Conservation (phyloP, 768 basidiomycete genomes). For the Boletellus ananas region DNA sequence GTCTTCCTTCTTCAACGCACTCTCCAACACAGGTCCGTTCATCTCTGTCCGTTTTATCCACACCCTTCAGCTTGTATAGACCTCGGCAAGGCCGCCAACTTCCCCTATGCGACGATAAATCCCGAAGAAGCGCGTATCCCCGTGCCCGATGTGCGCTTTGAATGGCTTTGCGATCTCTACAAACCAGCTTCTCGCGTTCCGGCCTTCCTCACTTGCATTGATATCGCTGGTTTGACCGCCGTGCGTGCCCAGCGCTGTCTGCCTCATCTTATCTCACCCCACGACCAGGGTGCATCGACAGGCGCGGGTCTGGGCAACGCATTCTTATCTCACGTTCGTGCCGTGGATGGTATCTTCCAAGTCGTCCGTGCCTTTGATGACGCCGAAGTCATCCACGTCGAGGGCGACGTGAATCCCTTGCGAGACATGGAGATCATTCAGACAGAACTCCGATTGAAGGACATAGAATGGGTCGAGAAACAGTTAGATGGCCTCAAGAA, state of each 20-base stretch:
- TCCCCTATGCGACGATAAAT: slow-evolving; percentile 92
- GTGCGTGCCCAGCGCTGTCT: slow-evolving; percentile 41
- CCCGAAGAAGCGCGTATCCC: slow-evolving; percentile 95
- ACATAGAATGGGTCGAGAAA: slow-evolving; percentile 99
- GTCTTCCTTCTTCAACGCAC: slow-evolving; percentile 97
- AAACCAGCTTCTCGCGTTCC: slow-evolving; percentile 87
- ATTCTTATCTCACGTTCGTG: slow-evolving; percentile 95
- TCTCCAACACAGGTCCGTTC: slow-evolving; percentile 80
- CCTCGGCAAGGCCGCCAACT: slow-evolving; percentile 94
- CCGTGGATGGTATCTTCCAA: slow-evolving; percentile 99
- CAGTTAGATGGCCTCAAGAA: slow-evolving; percentile 76
- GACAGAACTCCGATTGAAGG: slow-evolving; percentile 91
- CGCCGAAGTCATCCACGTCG: slow-evolving; percentile 98
- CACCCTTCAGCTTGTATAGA: slow-evolving; percentile 40
- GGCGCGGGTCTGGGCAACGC: slow-evolving; percentile 97
- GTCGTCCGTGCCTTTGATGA: slow-evolving; percentile 98
- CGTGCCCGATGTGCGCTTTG: slow-evolving; percentile 90
- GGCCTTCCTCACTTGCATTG: slow-evolving; percentile 95
- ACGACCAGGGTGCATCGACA: slow-evolving; percentile 81
- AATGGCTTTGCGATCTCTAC: slow-evolving; percentile 89
- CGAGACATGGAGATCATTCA: slow-evolving; percentile 98
- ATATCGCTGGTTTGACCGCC: slow-evolving; percentile 96
- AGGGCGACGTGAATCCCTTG: slow-evolving; percentile 93
- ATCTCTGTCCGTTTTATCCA: neutral
- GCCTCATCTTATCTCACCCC: slow-evolving; percentile 17